phyloP scores from a whole-genome alignment of 2,329 filamentous ascomycete species.

The Neopestalotiopsis clavispora region DNA sequence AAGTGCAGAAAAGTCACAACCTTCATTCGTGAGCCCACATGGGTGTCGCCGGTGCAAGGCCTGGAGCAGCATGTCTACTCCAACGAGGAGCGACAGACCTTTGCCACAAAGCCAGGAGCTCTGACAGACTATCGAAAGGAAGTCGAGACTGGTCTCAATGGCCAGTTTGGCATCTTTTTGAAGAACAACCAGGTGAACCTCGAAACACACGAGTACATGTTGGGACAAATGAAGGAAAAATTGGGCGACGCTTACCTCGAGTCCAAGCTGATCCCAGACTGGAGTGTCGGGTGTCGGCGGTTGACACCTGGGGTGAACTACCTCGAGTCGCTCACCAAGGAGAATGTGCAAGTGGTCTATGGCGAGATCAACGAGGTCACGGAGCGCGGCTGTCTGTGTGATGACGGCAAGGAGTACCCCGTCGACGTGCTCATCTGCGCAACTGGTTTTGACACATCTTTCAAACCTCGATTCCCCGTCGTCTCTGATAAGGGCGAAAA shows the following conservation, averaged over 20 bases:
- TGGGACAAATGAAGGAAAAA: slow-evolving; percentile 47
- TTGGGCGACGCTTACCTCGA: slow-evolving; percentile 46
- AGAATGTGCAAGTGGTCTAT: slow-evolving; percentile 30
- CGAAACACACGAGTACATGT: slow-evolving; percentile 45
- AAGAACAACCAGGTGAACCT: slow-evolving; percentile 44
- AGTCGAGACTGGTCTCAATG: slow-evolving; percentile 50
- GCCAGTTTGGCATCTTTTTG: slow-evolving; percentile 51
- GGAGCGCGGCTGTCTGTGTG: slow-evolving; percentile 29
- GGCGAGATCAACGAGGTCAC: slow-evolving; percentile 29
- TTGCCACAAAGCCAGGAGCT: slow-evolving; percentile 42
- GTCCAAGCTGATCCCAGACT: slow-evolving; percentile 46
- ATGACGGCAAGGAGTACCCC: slow-evolving; percentile 30
- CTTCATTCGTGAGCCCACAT: slow-evolving; percentile 55
- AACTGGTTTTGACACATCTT: slow-evolving; percentile 34
- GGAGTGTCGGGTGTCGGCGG: slow-evolving; percentile 32
- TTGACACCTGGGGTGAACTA: slow-evolving; percentile 37
- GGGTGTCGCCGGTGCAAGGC: slow-evolving; percentile 51
- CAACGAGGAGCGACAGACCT: slow-evolving; percentile 42
- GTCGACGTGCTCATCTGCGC: slow-evolving; percentile 40
- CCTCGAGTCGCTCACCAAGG: slow-evolving; percentile 32
- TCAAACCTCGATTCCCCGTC: slow-evolving; percentile 43
- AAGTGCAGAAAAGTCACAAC: slow-evolving; percentile 48
- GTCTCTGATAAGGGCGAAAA: slow-evolving; percentile 49
- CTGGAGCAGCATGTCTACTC: slow-evolving; percentile 48
- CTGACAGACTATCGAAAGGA: slow-evolving; percentile 47